These are phyloP conservation scores for Backusella tuberculispora DNA, from an alignment of 192 early-diverging fungal genomes.

Conservation along the genomic window DNA sequence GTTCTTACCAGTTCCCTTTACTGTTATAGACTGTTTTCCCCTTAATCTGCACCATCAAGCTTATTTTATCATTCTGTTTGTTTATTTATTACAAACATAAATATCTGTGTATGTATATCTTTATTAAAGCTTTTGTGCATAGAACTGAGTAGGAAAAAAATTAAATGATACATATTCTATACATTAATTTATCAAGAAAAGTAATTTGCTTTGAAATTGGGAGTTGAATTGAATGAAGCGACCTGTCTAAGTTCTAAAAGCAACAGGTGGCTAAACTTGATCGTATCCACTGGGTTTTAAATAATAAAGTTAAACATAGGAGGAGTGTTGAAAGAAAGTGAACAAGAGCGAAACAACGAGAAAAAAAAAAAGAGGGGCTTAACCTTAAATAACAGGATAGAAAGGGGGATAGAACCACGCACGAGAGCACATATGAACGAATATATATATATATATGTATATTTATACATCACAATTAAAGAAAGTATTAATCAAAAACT, in stretches of 20 bases:
- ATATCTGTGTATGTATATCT: too few relatives aligned
- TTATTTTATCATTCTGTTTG: too few relatives aligned
- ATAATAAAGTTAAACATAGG: slow-evolving; percentile 1
- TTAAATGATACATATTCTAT: too few relatives aligned
- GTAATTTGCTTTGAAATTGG: too few relatives aligned
- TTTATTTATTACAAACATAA: too few relatives aligned
- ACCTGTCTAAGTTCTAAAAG: not conserved
- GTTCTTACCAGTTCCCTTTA: too few relatives aligned
- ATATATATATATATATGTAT: slow-evolving; percentile 2
- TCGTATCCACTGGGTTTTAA: not conserved
- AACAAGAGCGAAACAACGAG: not conserved
- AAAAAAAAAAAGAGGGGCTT: not conserved
- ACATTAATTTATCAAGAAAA: too few relatives aligned
- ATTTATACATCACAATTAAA: slow-evolving; percentile 9
- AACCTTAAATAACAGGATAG: slow-evolving; percentile 11
- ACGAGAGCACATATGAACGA: not conserved
- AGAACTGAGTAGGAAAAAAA: too few relatives aligned
- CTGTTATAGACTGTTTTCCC: too few relatives aligned
- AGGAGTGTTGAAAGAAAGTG: not conserved
- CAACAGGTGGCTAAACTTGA: slow-evolving; percentile 1
- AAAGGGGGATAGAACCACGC: not conserved
- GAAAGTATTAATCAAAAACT: not conserved
- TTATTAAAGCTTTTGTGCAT: too few relatives aligned
- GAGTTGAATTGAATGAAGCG: not conserved
- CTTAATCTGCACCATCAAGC: too few relatives aligned